A percentile compares a stretch with the other conserved stretches of the same genome.
Evolutionary conservation across 2,329 filamentous ascomycete genomes (phyloP).

Genomic region (Raffaelea ambrosiae): DNA sequence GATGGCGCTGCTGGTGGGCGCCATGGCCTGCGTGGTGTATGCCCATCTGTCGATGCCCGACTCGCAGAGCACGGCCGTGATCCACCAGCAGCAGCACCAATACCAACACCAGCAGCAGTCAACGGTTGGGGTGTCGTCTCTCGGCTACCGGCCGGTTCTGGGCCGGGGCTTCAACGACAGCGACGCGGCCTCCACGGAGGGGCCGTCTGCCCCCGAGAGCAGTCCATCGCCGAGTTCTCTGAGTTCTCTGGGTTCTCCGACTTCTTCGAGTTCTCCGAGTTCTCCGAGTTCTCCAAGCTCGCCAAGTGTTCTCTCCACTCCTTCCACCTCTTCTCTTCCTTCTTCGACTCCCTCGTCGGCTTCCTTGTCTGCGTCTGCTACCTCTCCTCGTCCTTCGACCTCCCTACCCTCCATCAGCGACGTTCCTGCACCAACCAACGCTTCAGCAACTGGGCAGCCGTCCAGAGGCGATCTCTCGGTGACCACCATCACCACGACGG

Average conservation of each 20-base stretch:
- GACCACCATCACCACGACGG: neutral
- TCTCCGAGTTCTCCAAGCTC: constrained; percentile 1
- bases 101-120: neutral
- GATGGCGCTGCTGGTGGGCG: constrained; percentile 16
- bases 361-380: neutral
- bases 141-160: neutral
- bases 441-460: too few species aligned
- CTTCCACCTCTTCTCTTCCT: neutral
- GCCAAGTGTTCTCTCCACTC: neutral
- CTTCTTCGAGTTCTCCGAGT: neutral
- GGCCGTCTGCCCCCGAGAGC: too few species aligned
- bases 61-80: constrained; percentile 19
- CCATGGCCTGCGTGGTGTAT: constrained; percentile 20
- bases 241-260: neutral
- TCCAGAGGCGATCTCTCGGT: too few species aligned
- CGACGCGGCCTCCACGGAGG: neutral
- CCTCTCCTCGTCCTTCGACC: neutral
- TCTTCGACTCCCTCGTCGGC: neutral
- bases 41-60: constrained; percentile 21
- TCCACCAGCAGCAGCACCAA: constrained; percentile 8
- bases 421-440: neutral
- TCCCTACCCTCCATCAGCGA: neutral
- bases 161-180: neutral
- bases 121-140: neutral
- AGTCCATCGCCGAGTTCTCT: neutral